Evolutionary conservation across 495 filamentous ascomycete species (phyloP).

Genomic region (Podospora australis): DNA sequence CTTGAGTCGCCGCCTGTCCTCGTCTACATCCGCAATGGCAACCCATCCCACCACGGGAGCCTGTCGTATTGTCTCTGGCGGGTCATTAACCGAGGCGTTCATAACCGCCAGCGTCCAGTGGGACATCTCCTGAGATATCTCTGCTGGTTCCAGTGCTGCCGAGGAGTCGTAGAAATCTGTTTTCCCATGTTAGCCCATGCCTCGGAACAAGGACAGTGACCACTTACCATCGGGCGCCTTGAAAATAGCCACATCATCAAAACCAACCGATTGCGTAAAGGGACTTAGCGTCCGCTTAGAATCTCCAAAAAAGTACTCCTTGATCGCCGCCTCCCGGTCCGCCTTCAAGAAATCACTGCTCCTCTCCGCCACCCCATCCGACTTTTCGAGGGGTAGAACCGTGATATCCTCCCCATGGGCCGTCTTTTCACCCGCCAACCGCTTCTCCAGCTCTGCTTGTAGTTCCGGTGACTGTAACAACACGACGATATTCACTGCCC

Average conservation of each 20-base stretch:
- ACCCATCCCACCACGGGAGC: conserved; percentile 88
- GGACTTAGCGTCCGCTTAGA: conserved; percentile 71
- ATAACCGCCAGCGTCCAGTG: conserved; percentile 75
- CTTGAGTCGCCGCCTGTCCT: conserved; percentile 71
- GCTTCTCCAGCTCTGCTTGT: conserved; percentile 67
- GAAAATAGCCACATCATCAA: conserved; percentile 62
- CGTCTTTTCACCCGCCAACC: conserved; percentile 61
- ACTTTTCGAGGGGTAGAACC: conserved; percentile 75
- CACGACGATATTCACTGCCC: conserved; percentile 65
- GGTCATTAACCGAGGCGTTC: conserved; percentile 58
- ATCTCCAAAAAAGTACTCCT: conserved; percentile 91
- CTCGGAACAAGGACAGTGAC: not conserved
- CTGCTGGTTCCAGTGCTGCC: conserved; percentile 51
- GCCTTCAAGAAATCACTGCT: conserved; percentile 69
- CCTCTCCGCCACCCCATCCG: conserved; percentile 78
- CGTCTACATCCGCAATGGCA: conserved; percentile 85
- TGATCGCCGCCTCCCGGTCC: conserved; percentile 65
- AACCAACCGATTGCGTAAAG: conserved; percentile 72
- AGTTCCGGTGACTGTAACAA: conserved; percentile 80
- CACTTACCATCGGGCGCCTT: conserved; percentile 23
- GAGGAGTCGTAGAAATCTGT: conserved; percentile 18
- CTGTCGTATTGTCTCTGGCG: conserved; percentile 66
- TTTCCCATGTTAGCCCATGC: conserved; percentile 26
- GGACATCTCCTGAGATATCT: conserved; percentile 53
- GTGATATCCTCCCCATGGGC: conserved; percentile 55